Conservation (phyloP, 1,284 basidiomycete genomes). For the Heliocybe sulcata region DNA sequence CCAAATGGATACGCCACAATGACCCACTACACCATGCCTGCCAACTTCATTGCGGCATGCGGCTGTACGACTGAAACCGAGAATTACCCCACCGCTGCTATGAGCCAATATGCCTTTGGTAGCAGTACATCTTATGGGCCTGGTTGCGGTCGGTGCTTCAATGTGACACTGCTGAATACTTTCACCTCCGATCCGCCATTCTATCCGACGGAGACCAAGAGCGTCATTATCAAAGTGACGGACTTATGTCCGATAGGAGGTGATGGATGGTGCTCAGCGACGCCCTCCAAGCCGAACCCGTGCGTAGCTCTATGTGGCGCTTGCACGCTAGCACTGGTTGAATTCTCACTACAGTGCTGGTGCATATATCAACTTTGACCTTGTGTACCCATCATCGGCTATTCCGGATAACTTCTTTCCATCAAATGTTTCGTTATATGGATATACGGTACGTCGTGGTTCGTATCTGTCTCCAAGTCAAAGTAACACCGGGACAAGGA, state of each 20-base stretch:
- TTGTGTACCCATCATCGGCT: slow-evolving; percentile 65
- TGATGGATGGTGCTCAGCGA: background rate
- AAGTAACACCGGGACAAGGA: slow-evolving; percentile 43
- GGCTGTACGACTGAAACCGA: slow-evolving; percentile 58
- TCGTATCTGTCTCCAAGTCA: background rate
- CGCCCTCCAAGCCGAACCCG: slow-evolving; percentile 1
- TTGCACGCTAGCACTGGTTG: background rate
- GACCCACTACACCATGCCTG: slow-evolving; percentile 57
- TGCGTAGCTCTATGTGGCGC: background rate
- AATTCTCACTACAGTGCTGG: slow-evolving; percentile 39
- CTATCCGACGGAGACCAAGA: slow-evolving; percentile 52
- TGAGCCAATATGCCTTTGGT: slow-evolving; percentile 72
- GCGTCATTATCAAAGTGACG: slow-evolving; percentile 64
- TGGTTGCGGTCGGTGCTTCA: slow-evolving; percentile 70
- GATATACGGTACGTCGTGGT: slow-evolving; percentile 20
- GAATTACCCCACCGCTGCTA: slow-evolving; percentile 45
- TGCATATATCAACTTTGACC: slow-evolving; percentile 66
- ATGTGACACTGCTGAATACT: slow-evolving; percentile 63
- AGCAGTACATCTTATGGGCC: slow-evolving; percentile 68
- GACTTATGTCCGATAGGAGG: slow-evolving; percentile 46
- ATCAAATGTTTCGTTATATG: slow-evolving; percentile 51
- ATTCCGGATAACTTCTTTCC: slow-evolving; percentile 70
- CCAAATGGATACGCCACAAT: slow-evolving; percentile 36
- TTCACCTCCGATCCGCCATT: slow-evolving; percentile 62
- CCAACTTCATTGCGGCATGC: slow-evolving; percentile 46